phyloP scores from a whole-genome alignment of 2,329 filamentous ascomycete genomes.

The Xylaria sp. region DNA sequence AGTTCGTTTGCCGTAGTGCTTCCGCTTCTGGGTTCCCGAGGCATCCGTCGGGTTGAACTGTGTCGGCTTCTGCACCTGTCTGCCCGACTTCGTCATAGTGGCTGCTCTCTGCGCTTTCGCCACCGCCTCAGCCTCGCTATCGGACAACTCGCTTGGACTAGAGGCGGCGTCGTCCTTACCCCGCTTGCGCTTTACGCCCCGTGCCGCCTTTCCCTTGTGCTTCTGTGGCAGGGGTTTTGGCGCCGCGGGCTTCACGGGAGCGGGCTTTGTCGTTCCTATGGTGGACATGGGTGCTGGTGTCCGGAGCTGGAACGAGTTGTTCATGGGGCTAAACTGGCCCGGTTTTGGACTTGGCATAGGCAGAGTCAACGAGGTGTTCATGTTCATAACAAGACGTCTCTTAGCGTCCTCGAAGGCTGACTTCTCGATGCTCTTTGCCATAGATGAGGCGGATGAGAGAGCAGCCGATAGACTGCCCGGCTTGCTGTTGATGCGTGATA shows the following conservation, averaged over 20 bases:
- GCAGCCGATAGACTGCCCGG: constrained; percentile 44
- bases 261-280: neutral
- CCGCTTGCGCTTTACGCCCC: constrained; percentile 45
- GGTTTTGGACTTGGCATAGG: constrained; percentile 39
- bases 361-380: constrained; percentile 49
- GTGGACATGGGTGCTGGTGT: constrained; percentile 25
- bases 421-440: constrained; percentile 41
- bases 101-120: constrained; percentile 55
- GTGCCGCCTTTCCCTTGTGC: constrained; percentile 26
- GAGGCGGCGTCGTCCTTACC: constrained; percentile 38
- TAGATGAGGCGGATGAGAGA: constrained; percentile 42
- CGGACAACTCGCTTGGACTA: constrained; percentile 39
- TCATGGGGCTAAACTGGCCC: constrained; percentile 2
- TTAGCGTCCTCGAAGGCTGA: constrained; percentile 44
- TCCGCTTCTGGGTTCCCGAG: constrained; percentile 44
- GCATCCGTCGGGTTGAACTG: constrained; percentile 58
- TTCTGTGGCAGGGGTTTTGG: constrained; percentile 27
- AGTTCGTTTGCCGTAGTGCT: constrained; percentile 62
- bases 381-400: constrained; percentile 47
- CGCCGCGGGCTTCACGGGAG: constrained; percentile 6
- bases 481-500: constrained; percentile 46
- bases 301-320: constrained; percentile 35
- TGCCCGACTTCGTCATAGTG: constrained; percentile 76
- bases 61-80: constrained; percentile 70
- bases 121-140: constrained; percentile 32